Base-by-base conservation (phyloP, 768 basidiomycete species). In the Saitozyma sp. region DNA sequence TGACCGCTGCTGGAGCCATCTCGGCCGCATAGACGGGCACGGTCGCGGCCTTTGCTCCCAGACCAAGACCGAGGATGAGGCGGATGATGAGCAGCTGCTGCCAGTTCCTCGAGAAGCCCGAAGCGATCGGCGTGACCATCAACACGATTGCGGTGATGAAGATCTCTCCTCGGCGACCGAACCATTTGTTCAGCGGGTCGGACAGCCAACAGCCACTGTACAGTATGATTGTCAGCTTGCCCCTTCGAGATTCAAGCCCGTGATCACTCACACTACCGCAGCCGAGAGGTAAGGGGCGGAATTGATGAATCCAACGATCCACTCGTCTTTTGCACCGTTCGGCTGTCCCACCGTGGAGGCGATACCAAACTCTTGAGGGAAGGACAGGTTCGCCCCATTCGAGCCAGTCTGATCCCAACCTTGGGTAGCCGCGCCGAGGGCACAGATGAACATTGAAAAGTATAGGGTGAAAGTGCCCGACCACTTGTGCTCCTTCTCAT, bases 1-100 rank as follows among this genome's bases (percentile, higher is more conserved):
- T 86, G 60, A 96, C 90, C n/a, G 81, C 80, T 0, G 92, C 87
- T 0, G 94, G 94, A 0, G 88, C 83, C 70, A 89, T 87, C 78
- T 97, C 89, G 1, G 89, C 87, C 0, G 88, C 85, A 61, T 86
- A 88, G 16, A 88, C 83, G 8, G 88, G 88, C 0, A 86, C 85
- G 0, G 87, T 79, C 0, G 77, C 70, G 8, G 67, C 67, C 63
- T 80, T 78, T 20, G 71, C 67, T 40, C 79, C 79, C 60, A 80
- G 77, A 29, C 70, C 74, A 41, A 76, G 66, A 58, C 74, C 75
- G 63, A 77, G 64, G 40, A 77, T 54, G 57, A 73, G 63, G 50
- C 75, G 68, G 45, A 69, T 55, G 41, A 62, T 69, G 29, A 71
- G 66, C 2, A 77, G 58, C 37, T 56, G 54, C 55, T 73, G 66